Conservation (phyloP, 176 grass and related monocot genomes). For the Triticum dicoccoides region DNA sequence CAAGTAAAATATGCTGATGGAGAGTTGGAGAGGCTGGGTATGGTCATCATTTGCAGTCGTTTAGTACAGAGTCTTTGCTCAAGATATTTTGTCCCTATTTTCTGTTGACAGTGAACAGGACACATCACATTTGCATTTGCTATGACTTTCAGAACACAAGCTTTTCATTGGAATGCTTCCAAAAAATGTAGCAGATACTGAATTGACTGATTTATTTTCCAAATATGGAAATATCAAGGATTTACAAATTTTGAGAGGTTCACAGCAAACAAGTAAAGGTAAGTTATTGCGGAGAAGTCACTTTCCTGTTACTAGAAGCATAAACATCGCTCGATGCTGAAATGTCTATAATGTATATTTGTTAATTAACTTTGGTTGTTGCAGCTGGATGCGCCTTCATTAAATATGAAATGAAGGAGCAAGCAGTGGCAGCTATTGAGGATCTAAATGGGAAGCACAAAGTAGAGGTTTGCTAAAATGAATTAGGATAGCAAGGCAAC, state of each 20-base stretch:
- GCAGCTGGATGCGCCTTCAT: conserved; percentile 94
- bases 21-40: conserved; percentile 99
- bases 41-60: not conserved
- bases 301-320: conserved; percentile 18
- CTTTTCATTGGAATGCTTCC: conserved; percentile 99
- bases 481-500: not conserved
- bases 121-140: conserved; percentile 24
- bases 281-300: conserved; percentile 14
- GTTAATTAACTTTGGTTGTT: conserved; percentile 23
- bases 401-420: conserved; percentile 95
- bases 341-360: conserved; percentile 15
- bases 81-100: not conserved
- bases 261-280: conserved; percentile 98
- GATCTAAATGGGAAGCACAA: conserved; percentile 62
- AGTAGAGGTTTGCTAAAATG: conserved; percentile 45
- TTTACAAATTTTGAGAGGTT: conserved; percentile 94
- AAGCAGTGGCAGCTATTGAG: conserved; percentile 91
- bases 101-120: not conserved
- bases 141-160: conserved; percentile 74
- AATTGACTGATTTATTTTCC: conserved; percentile 75
- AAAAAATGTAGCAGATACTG: conserved; percentile 79
- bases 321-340: not conserved
- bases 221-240: conserved; percentile 93
- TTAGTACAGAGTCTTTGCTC: not conserved
- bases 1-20: conserved; percentile 99